A percentile compares a stretch with the other conserved stretches of the same genome.
phyloP scores from a whole-genome alignment of 768 basidiomycete genomes.

The Suillus fuscotomentosus region DNA sequence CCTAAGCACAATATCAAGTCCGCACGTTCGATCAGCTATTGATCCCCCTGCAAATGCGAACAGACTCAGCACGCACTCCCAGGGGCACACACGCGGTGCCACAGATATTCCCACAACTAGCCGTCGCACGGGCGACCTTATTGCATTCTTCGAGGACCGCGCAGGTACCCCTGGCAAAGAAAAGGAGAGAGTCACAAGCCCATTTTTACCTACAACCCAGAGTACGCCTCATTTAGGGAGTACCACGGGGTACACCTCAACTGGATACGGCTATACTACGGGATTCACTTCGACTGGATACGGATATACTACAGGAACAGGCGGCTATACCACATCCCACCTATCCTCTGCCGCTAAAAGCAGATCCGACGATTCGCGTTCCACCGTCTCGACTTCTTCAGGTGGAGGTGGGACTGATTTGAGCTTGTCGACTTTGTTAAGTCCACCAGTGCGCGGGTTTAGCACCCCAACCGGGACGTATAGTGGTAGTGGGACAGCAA shows the following conservation, averaged over 20 bases:
- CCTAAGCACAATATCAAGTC: conserved; percentile 8
- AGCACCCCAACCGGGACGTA: not conserved
- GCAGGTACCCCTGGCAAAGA: conserved; percentile 40
- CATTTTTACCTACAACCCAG: conserved; percentile 30
- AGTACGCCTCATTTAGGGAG: conserved; percentile 40
- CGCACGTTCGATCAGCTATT: conserved; percentile 33
- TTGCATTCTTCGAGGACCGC: conserved; percentile 69
- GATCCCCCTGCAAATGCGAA: conserved; percentile 20
- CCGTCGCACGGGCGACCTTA: conserved; percentile 66
- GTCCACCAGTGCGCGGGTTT: conserved; percentile 36
- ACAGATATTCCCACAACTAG: conserved; percentile 43
- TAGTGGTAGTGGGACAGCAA: conserved; percentile 23
- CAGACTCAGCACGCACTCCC: conserved; percentile 1
- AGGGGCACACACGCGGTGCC: not conserved
- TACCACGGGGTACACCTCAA: conserved; percentile 35
- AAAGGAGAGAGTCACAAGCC: conserved; percentile 50
- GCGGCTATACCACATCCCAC: conserved; percentile 30
- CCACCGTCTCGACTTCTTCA: conserved; percentile 18
- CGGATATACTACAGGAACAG: conserved; percentile 12
- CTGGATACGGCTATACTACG: conserved; percentile 28
- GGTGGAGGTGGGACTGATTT: not conserved
- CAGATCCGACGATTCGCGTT: conserved; percentile 31
- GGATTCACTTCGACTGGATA: conserved; percentile 24
- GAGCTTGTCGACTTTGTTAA: conserved; percentile 42
- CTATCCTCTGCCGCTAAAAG: conserved; percentile 50